Base-by-base conservation (phyloP, 2,329 filamentous ascomycete species). In the Talaromyces amestolkiae region DNA sequence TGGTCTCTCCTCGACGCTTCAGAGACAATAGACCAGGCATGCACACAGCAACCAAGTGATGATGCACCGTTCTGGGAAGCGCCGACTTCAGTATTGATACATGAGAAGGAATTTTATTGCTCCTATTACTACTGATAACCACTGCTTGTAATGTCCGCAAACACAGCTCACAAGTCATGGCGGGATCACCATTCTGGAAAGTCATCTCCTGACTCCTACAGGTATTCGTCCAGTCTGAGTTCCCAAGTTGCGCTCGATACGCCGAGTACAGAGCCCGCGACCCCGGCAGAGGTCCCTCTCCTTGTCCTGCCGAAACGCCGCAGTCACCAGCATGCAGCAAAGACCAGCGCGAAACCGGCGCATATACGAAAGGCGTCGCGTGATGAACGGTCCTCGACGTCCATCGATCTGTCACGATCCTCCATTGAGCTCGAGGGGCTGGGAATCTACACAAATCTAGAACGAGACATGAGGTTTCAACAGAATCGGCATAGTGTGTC, bases 341-440 rank as follows among this genome's bases (percentile, higher is more conserved):
- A 77, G 58, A 70, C 72, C 3, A 84, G 84, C 72, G 81, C 85
- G 73, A 86, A 86, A 72, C 84, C 85, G 2, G 56, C 56, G 49
- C 82, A 86, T 66, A 75, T 85, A 61, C 81, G 83, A 61, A 86
- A 85, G 72, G 77, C 83, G 68, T 82, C 83, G 22, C 77, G 78
- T 54, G 79, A 82, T 66, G 83, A 83, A 69, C 77, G 79, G 65
- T 75, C 78, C 37, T 77, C 79, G 62, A 76, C 78, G 54, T 80
- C 81, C 22, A 80, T 87, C 63, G 85, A 87, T 70, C 76, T 86
- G 27, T 85, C 84, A 37, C 82, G 84, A 37, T 82, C 85, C 3
- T 81, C 81, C 6, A 79, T 81, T 15, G 85, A 87, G 68, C 84
- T 86, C 67, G 84, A 86, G 65, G 85, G 84, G 10, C 73, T 87